Conservation (phyloP, 441 rosid genomes). For the Oxalis stricta region DNA sequence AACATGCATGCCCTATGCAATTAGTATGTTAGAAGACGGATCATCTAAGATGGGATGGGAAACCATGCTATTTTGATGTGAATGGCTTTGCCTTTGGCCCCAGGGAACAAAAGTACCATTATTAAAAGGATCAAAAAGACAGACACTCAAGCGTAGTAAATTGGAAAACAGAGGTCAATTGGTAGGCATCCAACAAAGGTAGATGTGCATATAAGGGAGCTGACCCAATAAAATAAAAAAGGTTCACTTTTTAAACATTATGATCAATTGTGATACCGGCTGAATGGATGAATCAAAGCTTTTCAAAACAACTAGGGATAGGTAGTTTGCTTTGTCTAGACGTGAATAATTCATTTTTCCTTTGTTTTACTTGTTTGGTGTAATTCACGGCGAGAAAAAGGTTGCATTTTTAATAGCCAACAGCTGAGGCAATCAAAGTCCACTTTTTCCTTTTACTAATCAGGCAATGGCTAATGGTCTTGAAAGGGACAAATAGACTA, state of each 20-base stretch:
- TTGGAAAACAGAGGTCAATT: constrained; percentile 11
- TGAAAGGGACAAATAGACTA: constrained; percentile 20
- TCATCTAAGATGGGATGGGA: too few relatives aligned
- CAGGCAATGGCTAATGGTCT: constrained; percentile 15
- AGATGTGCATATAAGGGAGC: constrained; percentile 6
- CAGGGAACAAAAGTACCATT: constrained; percentile 8
- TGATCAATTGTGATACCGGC: constrained; percentile 2
- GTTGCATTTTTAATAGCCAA: constrained; percentile 13
- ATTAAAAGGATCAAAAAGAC: neutral
- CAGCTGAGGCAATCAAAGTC: constrained; percentile 11
- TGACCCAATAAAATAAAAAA: constrained; percentile 4
- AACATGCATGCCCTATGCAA: too few relatives aligned
- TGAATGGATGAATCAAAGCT: constrained; percentile 8
- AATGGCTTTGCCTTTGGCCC: constrained; percentile 3
- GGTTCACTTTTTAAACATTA: constrained; percentile 7
- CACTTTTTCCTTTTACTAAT: constrained; percentile 15
- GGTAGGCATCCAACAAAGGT: constrained; percentile 14
- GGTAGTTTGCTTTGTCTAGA: constrained; percentile 15
- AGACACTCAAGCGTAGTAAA: neutral
- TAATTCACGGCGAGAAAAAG: constrained; percentile 17
- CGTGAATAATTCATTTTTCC: constrained; percentile 7
- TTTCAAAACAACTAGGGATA: neutral
- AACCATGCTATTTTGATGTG: neutral
- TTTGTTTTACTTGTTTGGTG: constrained; percentile 15
- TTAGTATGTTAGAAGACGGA: too few relatives aligned